phyloP scores from a whole-genome alignment of 2,329 filamentous ascomycete genomes.

The Diaporthe batatas region DNA sequence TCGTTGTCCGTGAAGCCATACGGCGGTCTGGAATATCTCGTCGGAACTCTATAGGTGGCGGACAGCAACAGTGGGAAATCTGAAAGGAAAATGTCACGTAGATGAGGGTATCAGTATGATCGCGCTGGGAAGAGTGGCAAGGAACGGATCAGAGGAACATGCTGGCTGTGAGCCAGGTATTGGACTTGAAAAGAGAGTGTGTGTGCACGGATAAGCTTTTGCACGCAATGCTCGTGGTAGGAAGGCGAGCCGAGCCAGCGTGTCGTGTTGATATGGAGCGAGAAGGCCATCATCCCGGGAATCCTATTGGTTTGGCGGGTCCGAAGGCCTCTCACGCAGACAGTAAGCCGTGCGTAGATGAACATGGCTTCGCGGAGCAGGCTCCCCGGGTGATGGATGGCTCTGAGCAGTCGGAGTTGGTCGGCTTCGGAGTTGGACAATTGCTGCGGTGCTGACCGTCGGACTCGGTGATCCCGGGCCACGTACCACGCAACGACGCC shows the following conservation, averaged over 20 bases:
- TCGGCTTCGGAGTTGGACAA: constrained; percentile 15
- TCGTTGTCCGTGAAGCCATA: constrained; percentile 6
- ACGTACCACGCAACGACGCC: too few species aligned
- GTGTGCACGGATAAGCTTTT: background rate
- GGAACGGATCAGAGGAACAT: background rate
- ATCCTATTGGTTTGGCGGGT: background rate
- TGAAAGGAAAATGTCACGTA: background rate
- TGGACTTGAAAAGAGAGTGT: background rate
- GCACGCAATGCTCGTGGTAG: background rate
- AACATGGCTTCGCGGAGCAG: background rate
- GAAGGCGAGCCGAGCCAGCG: background rate
- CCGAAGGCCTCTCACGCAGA: background rate
- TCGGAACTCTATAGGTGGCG: background rate
- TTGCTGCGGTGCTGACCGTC: too few species aligned
- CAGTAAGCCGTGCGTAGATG: background rate
- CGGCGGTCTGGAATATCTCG: background rate
- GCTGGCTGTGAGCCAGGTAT: background rate
- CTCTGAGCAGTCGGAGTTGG: too few species aligned
- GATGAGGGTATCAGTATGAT: background rate
- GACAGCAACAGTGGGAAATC: background rate
- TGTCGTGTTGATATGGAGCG: background rate
- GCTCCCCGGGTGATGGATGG: too few species aligned
- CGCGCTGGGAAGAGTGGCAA: background rate
- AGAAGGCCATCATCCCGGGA: background rate
- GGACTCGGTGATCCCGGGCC: too few species aligned